These are phyloP conservation scores for Stropharia rugosoannulata DNA, from an alignment of 768 basidiomycete genomes.

Conservation along the genomic window DNA sequence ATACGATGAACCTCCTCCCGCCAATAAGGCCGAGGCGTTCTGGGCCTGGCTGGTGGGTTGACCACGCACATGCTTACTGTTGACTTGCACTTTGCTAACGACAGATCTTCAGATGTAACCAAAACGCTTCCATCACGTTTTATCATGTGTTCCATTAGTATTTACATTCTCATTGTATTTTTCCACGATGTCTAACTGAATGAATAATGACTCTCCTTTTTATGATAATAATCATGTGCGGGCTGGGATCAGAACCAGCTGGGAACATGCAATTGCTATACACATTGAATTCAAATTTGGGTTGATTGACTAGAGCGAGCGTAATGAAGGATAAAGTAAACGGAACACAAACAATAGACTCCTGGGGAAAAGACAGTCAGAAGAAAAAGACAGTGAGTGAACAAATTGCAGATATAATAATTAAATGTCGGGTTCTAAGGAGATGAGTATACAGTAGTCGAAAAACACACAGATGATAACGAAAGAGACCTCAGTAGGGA, in stretches of 20 bases:
- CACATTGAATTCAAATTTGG: conserved; percentile 3
- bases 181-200: not conserved
- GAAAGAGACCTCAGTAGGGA: conserved; percentile 4
- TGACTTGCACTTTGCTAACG: not conserved
- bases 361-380: not conserved
- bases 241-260: not conserved
- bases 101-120: conserved; percentile 13
- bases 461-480: conserved; percentile 8
- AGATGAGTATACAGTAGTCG: conserved; percentile 18
- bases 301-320: not conserved
- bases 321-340: not conserved
- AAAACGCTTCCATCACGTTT: not conserved
- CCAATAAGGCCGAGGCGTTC: conserved; percentile 63
- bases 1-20: conserved; percentile 71
- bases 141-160: not conserved
- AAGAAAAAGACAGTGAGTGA: not conserved
- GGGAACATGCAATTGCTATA: not conserved
- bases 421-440: conserved; percentile 21
- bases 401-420: conserved; percentile 18
- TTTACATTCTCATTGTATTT: not conserved
- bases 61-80: not conserved
- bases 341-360: not conserved
- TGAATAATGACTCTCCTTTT: not conserved
- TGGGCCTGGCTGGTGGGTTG: conserved; percentile 78
- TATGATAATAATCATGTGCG: not conserved